Evolutionary conservation across 2,329 filamentous ascomycete genomes (phyloP).

Genomic region (Phaeosphaeria sp.): DNA sequence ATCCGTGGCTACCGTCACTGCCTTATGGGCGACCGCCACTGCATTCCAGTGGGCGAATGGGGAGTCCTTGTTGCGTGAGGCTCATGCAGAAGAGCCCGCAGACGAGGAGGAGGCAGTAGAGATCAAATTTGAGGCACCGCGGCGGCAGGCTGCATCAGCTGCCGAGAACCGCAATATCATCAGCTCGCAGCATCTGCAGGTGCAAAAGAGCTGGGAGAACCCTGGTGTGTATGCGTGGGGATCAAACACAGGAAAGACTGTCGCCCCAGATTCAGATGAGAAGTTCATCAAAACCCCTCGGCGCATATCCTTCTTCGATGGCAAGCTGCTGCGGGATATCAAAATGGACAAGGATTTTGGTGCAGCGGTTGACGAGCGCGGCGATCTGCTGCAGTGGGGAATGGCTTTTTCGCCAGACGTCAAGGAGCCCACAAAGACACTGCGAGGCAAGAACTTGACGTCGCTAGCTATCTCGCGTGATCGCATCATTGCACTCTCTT

Average conservation of each 20-base stretch:
- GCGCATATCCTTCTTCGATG: slow-evolving; percentile 82
- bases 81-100: slow-evolving; percentile 58
- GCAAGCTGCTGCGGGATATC: slow-evolving; percentile 81
- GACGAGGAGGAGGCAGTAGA: slow-evolving; percentile 56
- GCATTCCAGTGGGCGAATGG: slow-evolving; percentile 54
- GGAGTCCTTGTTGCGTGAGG: slow-evolving; percentile 47
- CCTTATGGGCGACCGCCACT: slow-evolving; percentile 53
- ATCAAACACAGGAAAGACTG: slow-evolving; percentile 83
- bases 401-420: slow-evolving; percentile 71
- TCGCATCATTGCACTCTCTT: slow-evolving; percentile 79
- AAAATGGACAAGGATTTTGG: slow-evolving; percentile 85
- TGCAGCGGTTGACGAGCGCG: slow-evolving; percentile 84
- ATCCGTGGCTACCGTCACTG: slow-evolving; percentile 51
- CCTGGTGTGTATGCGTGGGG: slow-evolving; percentile 96
- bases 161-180: slow-evolving; percentile 79
- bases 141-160: slow-evolving; percentile 62
- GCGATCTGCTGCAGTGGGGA: slow-evolving; percentile 93
- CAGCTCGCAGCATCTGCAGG: slow-evolving; percentile 85
- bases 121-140: slow-evolving; percentile 71
- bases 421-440: slow-evolving; percentile 70
- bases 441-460: slow-evolving; percentile 80
- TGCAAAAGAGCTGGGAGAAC: slow-evolving; percentile 79
- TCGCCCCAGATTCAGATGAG: slow-evolving; percentile 81
- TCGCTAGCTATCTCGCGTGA: slow-evolving; percentile 81
- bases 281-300: slow-evolving; percentile 78